Conservation (phyloP, 1,139 yeast genomes). For the Candida labiduridarum region DNA sequence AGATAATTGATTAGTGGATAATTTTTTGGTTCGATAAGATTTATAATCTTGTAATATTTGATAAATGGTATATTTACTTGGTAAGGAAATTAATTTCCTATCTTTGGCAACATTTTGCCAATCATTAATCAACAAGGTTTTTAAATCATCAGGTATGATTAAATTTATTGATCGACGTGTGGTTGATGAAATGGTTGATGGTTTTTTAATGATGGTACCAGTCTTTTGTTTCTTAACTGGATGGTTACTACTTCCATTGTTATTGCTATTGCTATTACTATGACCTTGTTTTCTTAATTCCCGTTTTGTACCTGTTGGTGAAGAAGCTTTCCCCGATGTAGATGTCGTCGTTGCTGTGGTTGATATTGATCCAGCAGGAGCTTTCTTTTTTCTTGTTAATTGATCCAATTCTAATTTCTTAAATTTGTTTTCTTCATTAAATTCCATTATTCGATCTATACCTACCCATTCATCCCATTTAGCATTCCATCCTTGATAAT, state of each 20-base stretch:
- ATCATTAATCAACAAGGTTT: slow-evolving; percentile 79
- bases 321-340: not conserved
- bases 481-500: slow-evolving; percentile 93
- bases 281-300: not conserved
- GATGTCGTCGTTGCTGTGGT: not conserved
- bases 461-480: slow-evolving; percentile 98
- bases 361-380: slow-evolving; percentile 9
- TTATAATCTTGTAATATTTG: slow-evolving; percentile 52
- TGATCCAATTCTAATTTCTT: slow-evolving; percentile 69
- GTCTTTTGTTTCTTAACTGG: slow-evolving; percentile 4
- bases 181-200: not conserved
- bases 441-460: slow-evolving; percentile 64
- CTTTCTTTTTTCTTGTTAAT: slow-evolving; percentile 27
- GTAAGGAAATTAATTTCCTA: slow-evolving; percentile 65
- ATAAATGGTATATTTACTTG: slow-evolving; percentile 54
- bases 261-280: not conserved
- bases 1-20: slow-evolving; percentile 39
- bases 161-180: slow-evolving; percentile 16
- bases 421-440: slow-evolving; percentile 66
- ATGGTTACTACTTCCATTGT: not conserved
- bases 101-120: slow-evolving; percentile 91
- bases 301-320: not conserved
- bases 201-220: not conserved
- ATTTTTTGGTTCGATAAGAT: slow-evolving; percentile 13
- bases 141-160: slow-evolving; percentile 54